Evolutionary conservation across 352 stramenopile species (phyloP), one percentile per base, ranked within the genome.

Genomic region (Halophytophthora polymorphica): DNA sequence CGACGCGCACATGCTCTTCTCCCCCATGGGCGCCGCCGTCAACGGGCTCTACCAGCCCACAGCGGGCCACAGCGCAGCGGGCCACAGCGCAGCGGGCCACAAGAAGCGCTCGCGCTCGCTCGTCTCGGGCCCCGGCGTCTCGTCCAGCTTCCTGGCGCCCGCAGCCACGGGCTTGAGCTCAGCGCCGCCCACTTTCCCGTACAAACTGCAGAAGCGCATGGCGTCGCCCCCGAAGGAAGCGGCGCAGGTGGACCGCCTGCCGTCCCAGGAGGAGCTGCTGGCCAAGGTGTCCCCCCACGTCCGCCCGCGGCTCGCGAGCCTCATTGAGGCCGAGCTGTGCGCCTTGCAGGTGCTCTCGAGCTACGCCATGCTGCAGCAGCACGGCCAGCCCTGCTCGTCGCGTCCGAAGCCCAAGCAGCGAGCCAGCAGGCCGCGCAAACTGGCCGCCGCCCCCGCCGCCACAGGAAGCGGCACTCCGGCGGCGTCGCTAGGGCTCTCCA

Each of bases 341-440:
- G 82, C 82, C 25, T 70, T 93, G 22, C 82, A 93, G 61, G 82
- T 93, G 40, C 73, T 93, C 3, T 89, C 75, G 34, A 88, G 76
- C 56, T 88, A 85, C 40, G 75, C 76, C 6, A 71, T 83, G 57
- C 59, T 86, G 12, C 77, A 82, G 51, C 77, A 84, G 37, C 56
- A 84, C 31, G 58, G 67, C 14, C 59, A 72, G 48, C 50, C 50
- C 17, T 55, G 41, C 50, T 33, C 22, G 45, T 50, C 58, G 49
- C 23, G 43, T 52, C 48, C 64, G 58, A 71, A 62, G 61, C 43
- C 42, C 18, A 72, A 62, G 33, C 33, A 46, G 19, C 66, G 63
- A 43, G 33, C n/a, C n/a, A n/a, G 33, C 12, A 58, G 36, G 40
- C 37, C 41, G 37, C 52, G 35, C 31, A 58, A 61, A 42, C 36